Evolutionary conservation across 164 flowering plant species (phyloP), one percentile per base, ranked within the genome.

Genomic region (Echeveria elegans): DNA sequence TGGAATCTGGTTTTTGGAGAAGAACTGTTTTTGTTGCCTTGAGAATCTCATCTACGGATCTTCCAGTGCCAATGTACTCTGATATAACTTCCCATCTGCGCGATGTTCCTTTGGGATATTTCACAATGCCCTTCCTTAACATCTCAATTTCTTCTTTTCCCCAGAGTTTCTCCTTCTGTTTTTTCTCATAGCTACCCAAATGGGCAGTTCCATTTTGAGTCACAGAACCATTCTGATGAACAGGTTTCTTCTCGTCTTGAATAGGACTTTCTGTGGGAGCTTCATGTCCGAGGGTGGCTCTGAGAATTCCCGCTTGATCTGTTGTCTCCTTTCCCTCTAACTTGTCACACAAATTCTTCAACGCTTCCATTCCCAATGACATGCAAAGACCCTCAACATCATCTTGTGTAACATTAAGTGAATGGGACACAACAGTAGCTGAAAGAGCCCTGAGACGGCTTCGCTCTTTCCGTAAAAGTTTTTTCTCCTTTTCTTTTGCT

Each of bases 31-130:
- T 92, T 26, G 96, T 92, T 34, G 97, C 98, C 77, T 87, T 90
- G 16, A 92, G 81, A 75, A 92, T 90, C 80, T 92, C 98, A 72
- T 92, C 98, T 14, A 92, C 94, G 6, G 96, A 82, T 79, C 98
- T 85, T 32, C 85, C 94, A 1, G 98, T 92, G 41, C 97, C 98
- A 70, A 92, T 85, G 71, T 85, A 92, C 69, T 90, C 98, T 6
- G 98, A 88, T 50, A 92, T 78, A 68, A 92, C 96, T 76, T 92
- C 98, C 98, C 98, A 92, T 74, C 98, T 88, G 32, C 90, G 79
- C 28, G 98, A 88, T 14, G 94, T 90, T 69, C 98, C 98, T 77
- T 92, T 92, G 5, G 90, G 96, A 74, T 80, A 90, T 68, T 90
- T 92, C 75, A 63, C 70, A 64, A 82, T 72, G 29, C 85, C 85